Conservation (phyloP, 768 basidiomycete genomes). For the Boletus coccyginus region DNA sequence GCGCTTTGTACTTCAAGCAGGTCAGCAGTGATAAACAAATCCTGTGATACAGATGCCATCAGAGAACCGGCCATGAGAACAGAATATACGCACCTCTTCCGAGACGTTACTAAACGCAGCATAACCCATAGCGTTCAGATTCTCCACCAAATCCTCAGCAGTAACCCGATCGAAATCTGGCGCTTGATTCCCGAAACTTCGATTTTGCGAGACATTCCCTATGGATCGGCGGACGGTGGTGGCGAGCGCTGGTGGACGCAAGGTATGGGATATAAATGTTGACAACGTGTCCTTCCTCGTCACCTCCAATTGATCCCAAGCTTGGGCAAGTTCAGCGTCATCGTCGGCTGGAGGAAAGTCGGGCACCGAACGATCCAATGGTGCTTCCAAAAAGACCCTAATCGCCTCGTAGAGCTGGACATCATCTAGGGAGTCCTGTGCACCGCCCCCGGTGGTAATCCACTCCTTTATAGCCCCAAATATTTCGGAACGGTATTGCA, state of each 20-base stretch:
- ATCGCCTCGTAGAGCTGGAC: slow-evolving; percentile 57
- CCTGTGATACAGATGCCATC: slow-evolving; percentile 40
- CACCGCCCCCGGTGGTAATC: slow-evolving; percentile 70
- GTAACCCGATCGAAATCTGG: slow-evolving; percentile 63
- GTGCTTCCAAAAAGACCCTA: slow-evolving; percentile 54
- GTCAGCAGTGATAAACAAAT: slow-evolving; percentile 75
- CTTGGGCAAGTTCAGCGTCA: slow-evolving; percentile 44
- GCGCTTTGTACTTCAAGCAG: slow-evolving; percentile 77
- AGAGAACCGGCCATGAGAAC: not conserved
- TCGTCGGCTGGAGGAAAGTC: slow-evolving; percentile 34
- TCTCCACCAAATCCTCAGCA: slow-evolving; percentile 73
- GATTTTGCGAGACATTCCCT: slow-evolving; percentile 4
- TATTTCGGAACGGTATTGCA: slow-evolving; percentile 58
- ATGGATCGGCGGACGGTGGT: slow-evolving; percentile 25
- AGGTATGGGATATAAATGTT: slow-evolving; percentile 53
- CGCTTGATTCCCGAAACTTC: slow-evolving; percentile 40
- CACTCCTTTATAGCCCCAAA: slow-evolving; percentile 67
- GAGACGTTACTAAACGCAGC: slow-evolving; percentile 75
- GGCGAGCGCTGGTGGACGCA: slow-evolving; percentile 49
- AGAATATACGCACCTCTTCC: slow-evolving; percentile 55
- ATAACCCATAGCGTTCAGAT: slow-evolving; percentile 70
- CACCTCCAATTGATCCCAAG: slow-evolving; percentile 45
- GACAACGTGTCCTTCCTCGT: slow-evolving; percentile 40
- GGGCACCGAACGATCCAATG: slow-evolving; percentile 50
- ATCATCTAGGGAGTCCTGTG: slow-evolving; percentile 78